Conservation (phyloP, 148 eudicot species). For the Camellia lanceoleosa region DNA sequence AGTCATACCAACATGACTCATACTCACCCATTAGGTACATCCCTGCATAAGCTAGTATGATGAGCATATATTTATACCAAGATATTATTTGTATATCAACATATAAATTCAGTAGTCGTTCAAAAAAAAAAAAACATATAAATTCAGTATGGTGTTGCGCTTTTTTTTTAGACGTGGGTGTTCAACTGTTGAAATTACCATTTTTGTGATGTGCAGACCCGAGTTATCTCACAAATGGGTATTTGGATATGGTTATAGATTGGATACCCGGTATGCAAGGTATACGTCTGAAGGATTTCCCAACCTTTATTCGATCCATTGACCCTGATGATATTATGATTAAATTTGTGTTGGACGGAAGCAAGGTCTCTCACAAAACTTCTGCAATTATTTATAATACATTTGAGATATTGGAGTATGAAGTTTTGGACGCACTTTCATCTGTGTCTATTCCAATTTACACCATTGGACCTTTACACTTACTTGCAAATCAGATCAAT, state of each 20-base stretch:
- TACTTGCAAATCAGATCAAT: constrained; percentile 5
- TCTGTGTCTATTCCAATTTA: constrained; percentile 19
- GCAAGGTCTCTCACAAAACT: constrained; percentile 3
- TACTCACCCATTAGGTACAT: too few species aligned
- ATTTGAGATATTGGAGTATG: constrained; percentile 15
- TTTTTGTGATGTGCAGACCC: constrained; percentile 16
- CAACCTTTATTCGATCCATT: constrained; percentile 25
- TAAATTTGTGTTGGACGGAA: background rate
- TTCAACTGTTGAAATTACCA: background rate
- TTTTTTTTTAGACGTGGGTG: too few species aligned
- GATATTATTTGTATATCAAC: too few species aligned
- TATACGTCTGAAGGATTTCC: constrained; percentile 33
- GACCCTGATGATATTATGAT: constrained; percentile 22
- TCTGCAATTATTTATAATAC: constrained; percentile 31
- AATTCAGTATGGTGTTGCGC: too few species aligned
- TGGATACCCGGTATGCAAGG: constrained; percentile 23
- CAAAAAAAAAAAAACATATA: too few species aligned
- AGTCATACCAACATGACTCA: too few species aligned
- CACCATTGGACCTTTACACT: constrained; percentile 29
- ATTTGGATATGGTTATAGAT: constrained; percentile 23
- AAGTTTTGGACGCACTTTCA: constrained; percentile 11
- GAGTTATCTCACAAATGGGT: constrained; percentile 19
- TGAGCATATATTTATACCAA: too few species aligned
- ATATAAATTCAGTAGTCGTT: too few species aligned
- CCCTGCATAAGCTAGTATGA: too few species aligned